phyloP scores from a whole-genome alignment of 169 alveolate genomes.

The Cryptosporidium ubiquitum region DNA sequence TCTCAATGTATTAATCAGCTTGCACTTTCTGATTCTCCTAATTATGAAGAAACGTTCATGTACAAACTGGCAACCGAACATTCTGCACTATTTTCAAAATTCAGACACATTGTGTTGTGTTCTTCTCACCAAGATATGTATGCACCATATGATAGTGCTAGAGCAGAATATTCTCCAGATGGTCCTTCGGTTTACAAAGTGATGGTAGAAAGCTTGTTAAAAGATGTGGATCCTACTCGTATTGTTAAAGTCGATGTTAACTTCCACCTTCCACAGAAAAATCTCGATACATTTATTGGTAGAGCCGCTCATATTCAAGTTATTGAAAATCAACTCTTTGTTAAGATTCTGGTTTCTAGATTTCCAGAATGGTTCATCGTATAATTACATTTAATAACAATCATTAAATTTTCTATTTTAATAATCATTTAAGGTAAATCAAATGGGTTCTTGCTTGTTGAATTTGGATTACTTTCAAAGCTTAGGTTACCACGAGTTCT shows the following conservation, averaged over 20 bases:
- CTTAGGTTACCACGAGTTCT: neutral
- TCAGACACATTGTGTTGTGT: constrained; percentile 83
- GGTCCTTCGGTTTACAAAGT: constrained; percentile 79
- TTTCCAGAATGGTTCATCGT: constrained; percentile 85
- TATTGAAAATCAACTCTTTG: constrained; percentile 89
- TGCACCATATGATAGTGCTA: constrained; percentile 91
- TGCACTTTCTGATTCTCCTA: constrained; percentile 83
- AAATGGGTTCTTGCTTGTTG: neutral
- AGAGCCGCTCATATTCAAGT: constrained; percentile 95
- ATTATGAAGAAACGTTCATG: constrained; percentile 85
- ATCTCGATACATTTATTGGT: constrained; percentile 91
- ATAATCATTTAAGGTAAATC: neutral
- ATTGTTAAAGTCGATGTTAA: constrained; percentile 89
- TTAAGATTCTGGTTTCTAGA: constrained; percentile 88
- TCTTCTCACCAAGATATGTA: constrained; percentile 90
- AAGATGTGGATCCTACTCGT: constrained; percentile 78
- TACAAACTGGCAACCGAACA: constrained; percentile 85
- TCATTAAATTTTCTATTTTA: neutral
- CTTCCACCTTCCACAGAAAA: constrained; percentile 87
- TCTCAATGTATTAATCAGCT: constrained; percentile 87
- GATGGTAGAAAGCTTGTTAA: constrained; percentile 86
- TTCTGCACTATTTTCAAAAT: constrained; percentile 77
- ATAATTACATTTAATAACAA: neutral
- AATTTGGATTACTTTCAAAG: neutral
- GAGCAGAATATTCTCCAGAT: constrained; percentile 85